A percentile compares a stretch with the other conserved stretches of the same genome.
phyloP scores from a whole-genome alignment of 192 early-diverging fungal species.

The Chytriomyces sp. region DNA sequence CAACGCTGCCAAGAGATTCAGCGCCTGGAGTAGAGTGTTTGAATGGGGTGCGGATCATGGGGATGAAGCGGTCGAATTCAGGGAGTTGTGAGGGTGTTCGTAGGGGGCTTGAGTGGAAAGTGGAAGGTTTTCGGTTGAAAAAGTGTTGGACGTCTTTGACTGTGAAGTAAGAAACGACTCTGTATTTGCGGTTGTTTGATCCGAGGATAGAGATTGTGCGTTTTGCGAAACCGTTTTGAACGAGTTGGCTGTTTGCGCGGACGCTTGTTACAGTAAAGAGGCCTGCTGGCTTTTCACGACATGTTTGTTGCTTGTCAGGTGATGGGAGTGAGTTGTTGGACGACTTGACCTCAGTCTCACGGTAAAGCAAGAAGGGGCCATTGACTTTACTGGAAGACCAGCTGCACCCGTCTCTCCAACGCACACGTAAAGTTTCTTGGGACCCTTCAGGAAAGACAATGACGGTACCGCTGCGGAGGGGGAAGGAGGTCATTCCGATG shows the following conservation, averaged over 20 bases:
- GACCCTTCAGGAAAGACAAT: background rate
- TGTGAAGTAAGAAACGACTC: background rate
- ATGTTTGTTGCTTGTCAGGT: too few species aligned
- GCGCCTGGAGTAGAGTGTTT: too few species aligned
- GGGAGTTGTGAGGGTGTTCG: too few species aligned
- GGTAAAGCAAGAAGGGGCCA: background rate
- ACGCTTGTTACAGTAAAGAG: too few species aligned
- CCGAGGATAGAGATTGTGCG: slow-evolving; percentile 6
- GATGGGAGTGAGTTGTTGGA: too few species aligned
- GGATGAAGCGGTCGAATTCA: too few species aligned
- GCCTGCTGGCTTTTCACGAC: too few species aligned
- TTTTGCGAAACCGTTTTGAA: slow-evolving; percentile 8
- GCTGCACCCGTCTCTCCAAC: background rate
- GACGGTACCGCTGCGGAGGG: background rate
- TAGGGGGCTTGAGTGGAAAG: too few species aligned
- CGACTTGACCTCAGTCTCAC: background rate
- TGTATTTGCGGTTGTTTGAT: background rate
- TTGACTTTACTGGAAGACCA: slow-evolving; percentile 5
- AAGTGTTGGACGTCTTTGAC: background rate
- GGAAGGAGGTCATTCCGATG: background rate
- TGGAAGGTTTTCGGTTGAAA: background rate
- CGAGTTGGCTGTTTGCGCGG: background rate
- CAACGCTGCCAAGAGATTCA: too few species aligned
- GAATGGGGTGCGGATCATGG: too few species aligned
- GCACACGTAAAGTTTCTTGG: background rate